Evolutionary conservation across 306 rosid species (phyloP).

Genomic region (Prunus mongolica): DNA sequence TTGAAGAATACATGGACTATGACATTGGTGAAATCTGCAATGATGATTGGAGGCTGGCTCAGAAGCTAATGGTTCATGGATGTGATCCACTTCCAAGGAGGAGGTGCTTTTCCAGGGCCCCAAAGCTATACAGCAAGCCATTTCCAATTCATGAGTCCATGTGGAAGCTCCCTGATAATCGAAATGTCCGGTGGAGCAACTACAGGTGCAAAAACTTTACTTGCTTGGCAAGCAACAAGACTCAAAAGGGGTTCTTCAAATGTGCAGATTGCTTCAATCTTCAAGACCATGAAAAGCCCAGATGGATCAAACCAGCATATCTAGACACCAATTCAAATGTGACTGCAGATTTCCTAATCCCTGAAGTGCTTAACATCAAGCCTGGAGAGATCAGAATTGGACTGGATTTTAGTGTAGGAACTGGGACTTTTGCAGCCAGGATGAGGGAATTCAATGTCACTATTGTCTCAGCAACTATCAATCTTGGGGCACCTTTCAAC

Average conservation of each 20-base stretch:
- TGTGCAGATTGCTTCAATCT: constrained; percentile 75
- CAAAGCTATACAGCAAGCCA: constrained; percentile 50
- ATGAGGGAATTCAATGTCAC: constrained; percentile 71
- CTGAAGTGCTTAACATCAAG: constrained; percentile 51
- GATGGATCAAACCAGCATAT: constrained; percentile 43
- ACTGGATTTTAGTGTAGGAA: constrained; percentile 71
- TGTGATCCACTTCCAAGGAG: constrained; percentile 82
- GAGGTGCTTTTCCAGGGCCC: constrained; percentile 61
- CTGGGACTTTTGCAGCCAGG: constrained; percentile 76
- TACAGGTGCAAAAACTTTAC: constrained; percentile 64
- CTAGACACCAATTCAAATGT: constrained; percentile 21
- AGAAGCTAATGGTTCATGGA: constrained; percentile 76
- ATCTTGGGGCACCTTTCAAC: constrained; percentile 73
- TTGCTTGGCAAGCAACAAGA: constrained; percentile 46
- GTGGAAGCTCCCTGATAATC: constrained; percentile 68
- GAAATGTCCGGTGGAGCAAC: constrained; percentile 75
- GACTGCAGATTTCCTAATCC: constrained; percentile 49
- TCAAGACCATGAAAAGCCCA: constrained; percentile 51
- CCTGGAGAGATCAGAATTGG: constrained; percentile 66
- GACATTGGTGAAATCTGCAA: constrained; percentile 75
- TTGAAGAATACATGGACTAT: constrained; percentile 76
- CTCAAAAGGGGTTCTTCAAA: constrained; percentile 64
- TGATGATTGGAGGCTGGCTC: constrained; percentile 79
- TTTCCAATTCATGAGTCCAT: constrained; percentile 44
- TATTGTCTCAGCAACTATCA: constrained; percentile 56